Conservation (phyloP, 805 yeast species). For the Yarrowia phangngaensis region DNA sequence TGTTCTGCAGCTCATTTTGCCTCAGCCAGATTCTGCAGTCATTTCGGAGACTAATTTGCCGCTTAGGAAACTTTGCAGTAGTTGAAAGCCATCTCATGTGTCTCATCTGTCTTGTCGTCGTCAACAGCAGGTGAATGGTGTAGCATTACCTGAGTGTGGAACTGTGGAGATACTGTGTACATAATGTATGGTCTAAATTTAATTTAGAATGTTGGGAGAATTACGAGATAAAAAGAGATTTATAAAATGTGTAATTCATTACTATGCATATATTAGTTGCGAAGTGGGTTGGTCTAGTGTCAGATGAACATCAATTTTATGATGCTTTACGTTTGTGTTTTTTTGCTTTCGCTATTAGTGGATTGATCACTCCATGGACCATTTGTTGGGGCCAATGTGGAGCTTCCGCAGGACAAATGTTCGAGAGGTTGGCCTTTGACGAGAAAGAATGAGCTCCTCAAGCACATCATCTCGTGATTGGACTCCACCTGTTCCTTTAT, state of each 20-base stretch:
- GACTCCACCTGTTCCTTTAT: conserved; percentile 14
- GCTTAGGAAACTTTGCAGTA: neutral
- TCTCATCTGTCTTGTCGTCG: no score
- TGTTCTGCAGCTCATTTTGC: conserved; percentile 2
- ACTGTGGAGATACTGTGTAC: conserved; percentile 1
- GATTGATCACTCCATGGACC: conserved; percentile 24
- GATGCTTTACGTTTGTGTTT: conserved; percentile 19
- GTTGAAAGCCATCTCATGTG: neutral
- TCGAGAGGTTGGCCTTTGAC: conserved; percentile 24
- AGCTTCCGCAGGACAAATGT: conserved; percentile 16
- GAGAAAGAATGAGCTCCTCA: conserved; percentile 24
- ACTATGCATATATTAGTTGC: conserved; percentile 3
- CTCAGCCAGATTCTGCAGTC: conserved; percentile 5
- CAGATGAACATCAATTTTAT: neutral
- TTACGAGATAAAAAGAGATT: no score
- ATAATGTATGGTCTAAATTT: conserved; percentile 11
- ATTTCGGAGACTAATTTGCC: neutral
- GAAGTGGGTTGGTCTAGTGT: neutral
- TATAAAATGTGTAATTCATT: no score
- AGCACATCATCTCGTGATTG: conserved; percentile 19
- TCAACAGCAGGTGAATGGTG: no score
- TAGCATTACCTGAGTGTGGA: no score
- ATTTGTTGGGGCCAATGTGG: conserved; percentile 26
- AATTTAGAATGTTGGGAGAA: conserved; percentile 1
- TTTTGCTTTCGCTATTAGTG: conserved; percentile 2